Conservation (phyloP, 768 basidiomycete species). For the Pisolithus orientalis region DNA sequence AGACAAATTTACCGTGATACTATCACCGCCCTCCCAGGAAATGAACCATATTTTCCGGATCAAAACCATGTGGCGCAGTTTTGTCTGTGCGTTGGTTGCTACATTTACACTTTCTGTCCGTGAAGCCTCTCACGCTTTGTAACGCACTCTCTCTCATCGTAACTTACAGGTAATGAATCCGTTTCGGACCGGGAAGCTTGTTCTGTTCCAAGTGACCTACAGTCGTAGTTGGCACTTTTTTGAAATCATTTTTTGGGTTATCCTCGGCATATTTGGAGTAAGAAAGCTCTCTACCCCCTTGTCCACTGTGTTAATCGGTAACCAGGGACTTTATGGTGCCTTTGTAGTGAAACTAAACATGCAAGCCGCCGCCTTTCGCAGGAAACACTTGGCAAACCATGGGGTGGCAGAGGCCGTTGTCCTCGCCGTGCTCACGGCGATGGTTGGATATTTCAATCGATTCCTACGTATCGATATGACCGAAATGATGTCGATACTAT, state of each 20-base stretch:
- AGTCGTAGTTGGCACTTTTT: conserved; percentile 99
- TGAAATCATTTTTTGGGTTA: conserved; percentile 93
- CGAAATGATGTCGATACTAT: conserved; percentile 89
- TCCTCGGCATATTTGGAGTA: conserved; percentile 95
- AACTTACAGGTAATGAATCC: conserved; percentile 86
- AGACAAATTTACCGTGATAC: not conserved
- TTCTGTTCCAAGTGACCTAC: conserved; percentile 97
- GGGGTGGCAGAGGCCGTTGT: conserved; percentile 86
- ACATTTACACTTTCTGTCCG: conserved; percentile 92
- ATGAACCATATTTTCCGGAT: conserved; percentile 98
- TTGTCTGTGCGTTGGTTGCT: conserved; percentile 94
- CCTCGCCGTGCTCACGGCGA: conserved; percentile 82
- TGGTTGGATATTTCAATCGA: conserved; percentile 90
- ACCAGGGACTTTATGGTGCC: conserved; percentile 91
- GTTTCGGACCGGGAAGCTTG: conserved; percentile 94
- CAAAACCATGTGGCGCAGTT: conserved; percentile 98
- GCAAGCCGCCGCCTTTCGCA: conserved; percentile 89
- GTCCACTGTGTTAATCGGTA: conserved; percentile 6
- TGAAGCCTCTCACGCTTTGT: conserved; percentile 18
- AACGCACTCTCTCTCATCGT: conserved; percentile 16
- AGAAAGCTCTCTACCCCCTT: conserved; percentile 12
- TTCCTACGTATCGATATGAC: conserved; percentile 98
- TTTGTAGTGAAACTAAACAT: conserved; percentile 97
- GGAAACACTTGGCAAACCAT: conserved; percentile 79
- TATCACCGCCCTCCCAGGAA: conserved; percentile 51